Conservation (phyloP, 2,329 filamentous ascomycete species). For the Neopestalotiopsis sp. region DNA sequence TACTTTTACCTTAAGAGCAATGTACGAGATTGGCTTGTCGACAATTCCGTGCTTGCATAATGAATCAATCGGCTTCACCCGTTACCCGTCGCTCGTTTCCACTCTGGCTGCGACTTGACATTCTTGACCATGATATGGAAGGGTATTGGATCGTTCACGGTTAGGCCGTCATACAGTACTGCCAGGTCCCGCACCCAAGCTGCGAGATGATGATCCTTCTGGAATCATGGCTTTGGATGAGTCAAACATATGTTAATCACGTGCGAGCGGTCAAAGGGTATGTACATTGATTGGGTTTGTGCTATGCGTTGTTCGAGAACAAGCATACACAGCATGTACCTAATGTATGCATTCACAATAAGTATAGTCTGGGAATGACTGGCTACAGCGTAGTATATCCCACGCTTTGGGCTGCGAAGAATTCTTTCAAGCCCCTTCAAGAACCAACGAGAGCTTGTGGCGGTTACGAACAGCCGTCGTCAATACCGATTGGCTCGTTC, state of each 20-base stretch:
- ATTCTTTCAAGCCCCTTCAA: background rate
- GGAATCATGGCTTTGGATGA: background rate
- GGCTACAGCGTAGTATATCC: background rate
- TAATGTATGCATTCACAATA: constrained; percentile 4
- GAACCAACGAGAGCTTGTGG: background rate
- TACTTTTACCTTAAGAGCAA: background rate
- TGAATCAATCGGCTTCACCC: background rate
- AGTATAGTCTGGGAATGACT: background rate
- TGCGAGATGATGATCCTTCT: background rate
- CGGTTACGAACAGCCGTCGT: background rate
- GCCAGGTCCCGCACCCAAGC: background rate
- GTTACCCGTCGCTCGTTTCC: background rate
- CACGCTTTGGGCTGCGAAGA: background rate
- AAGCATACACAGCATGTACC: background rate
- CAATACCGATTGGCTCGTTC: background rate
- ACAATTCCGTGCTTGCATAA: background rate
- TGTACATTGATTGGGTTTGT: background rate
- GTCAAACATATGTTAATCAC: constrained; percentile 11
- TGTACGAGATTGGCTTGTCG: background rate
- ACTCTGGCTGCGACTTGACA: background rate
- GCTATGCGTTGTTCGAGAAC: constrained; percentile 12
- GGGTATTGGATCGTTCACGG: background rate
- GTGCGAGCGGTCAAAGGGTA: background rate
- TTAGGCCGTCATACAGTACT: background rate
- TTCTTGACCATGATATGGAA: background rate